Percentiles rank a stretch among this genome's conserved stretches.
phyloP scores from a whole-genome alignment of 352 stramenopile species.

The Phytophthora parvispora region DNA sequence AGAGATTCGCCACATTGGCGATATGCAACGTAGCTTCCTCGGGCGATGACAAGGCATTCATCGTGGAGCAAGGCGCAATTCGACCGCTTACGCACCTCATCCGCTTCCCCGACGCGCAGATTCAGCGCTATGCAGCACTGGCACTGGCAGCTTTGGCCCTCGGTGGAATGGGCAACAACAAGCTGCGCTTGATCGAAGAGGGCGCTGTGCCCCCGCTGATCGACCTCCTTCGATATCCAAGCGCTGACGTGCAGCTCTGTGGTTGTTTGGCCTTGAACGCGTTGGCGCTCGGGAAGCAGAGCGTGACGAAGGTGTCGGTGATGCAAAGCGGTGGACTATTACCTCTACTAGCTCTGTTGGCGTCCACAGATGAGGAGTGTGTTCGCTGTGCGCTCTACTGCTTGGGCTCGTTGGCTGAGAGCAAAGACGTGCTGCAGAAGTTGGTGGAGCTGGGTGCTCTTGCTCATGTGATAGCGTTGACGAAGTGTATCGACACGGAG shows the following conservation, averaged over 20 bases:
- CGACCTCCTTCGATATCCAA: slow-evolving; percentile 96
- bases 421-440: slow-evolving; percentile 92
- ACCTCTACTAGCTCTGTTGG: slow-evolving; percentile 90
- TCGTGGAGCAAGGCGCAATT: slow-evolving; percentile 94
- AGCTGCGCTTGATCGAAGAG: slow-evolving; percentile 93
- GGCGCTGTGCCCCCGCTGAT: slow-evolving; percentile 94
- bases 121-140: slow-evolving; percentile 96
- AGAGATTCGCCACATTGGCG: slow-evolving; percentile 96
- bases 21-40: slow-evolving; percentile 94
- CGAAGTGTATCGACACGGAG: slow-evolving; percentile 90
- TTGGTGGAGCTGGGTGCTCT: slow-evolving; percentile 93
- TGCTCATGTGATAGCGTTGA: slow-evolving; percentile 85
- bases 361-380: slow-evolving; percentile 91
- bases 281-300: slow-evolving; percentile 88
- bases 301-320: slow-evolving; percentile 89
- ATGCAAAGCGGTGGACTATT: slow-evolving; percentile 93
- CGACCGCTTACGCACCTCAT: slow-evolving; percentile 96
- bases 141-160: slow-evolving; percentile 94
- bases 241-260: slow-evolving; percentile 94
- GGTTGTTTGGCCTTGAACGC: slow-evolving; percentile 94
- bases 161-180: slow-evolving; percentile 94
- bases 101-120: slow-evolving; percentile 96
- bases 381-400: slow-evolving; percentile 93
- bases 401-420: slow-evolving; percentile 94
- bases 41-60: slow-evolving; percentile 86